phyloP scores from a whole-genome alignment of 2,329 filamentous ascomycete genomes.

The Leptographium procerum region DNA sequence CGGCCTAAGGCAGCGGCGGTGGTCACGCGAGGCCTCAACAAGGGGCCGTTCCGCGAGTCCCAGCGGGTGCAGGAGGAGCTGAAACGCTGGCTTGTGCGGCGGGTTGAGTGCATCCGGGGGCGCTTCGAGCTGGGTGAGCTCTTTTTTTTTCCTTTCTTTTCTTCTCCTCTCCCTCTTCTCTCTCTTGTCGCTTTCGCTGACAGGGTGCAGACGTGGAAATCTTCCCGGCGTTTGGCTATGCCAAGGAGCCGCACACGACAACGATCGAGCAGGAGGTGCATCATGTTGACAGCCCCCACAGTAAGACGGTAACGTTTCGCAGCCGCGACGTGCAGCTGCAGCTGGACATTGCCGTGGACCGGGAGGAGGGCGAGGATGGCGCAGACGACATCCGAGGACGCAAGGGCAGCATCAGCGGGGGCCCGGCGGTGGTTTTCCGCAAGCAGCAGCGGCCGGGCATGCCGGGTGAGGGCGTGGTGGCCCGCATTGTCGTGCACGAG shows the following conservation, averaged over 20 bases:
- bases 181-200: too few relatives aligned
- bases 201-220: slow-evolving; percentile 51
- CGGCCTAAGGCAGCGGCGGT: slow-evolving; percentile 50
- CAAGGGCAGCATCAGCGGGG: slow-evolving; percentile 34
- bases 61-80: slow-evolving; percentile 46
- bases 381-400: not conserved
- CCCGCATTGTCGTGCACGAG: slow-evolving; percentile 47
- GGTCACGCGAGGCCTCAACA: slow-evolving; percentile 32
- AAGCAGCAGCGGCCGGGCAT: slow-evolving; percentile 40
- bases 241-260: slow-evolving; percentile 48
- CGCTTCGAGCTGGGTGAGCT: slow-evolving; percentile 44
- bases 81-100: slow-evolving; percentile 59
- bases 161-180: not conserved
- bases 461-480: slow-evolving; percentile 51
- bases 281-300: slow-evolving; percentile 24
- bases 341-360: slow-evolving; percentile 55
- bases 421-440: slow-evolving; percentile 43
- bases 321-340: slow-evolving; percentile 49
- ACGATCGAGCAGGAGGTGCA: slow-evolving; percentile 37
- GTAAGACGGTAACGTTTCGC: slow-evolving; percentile 53
- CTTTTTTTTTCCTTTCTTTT: not conserved
- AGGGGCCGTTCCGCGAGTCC: slow-evolving; percentile 42
- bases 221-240: slow-evolving; percentile 65
- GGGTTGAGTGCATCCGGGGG: slow-evolving; percentile 63
- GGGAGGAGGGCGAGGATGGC: not conserved